Conservation (phyloP, 208 protist genomes). For the Sergeia podlipaevii region DNA sequence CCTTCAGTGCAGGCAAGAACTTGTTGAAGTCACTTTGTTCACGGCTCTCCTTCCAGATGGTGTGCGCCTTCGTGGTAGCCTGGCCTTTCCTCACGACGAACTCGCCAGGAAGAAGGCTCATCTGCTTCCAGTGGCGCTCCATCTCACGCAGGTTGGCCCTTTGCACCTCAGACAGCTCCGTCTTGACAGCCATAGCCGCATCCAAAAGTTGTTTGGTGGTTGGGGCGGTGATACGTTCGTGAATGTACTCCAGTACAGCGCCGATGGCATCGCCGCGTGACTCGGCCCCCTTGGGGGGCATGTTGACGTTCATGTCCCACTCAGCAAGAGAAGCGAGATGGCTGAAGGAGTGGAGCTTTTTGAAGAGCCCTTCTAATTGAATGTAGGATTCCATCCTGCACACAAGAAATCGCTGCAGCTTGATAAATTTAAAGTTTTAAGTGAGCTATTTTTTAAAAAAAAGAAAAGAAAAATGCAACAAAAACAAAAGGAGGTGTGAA, state of each 20-base stretch:
- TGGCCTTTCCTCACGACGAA: slow-evolving; percentile 54
- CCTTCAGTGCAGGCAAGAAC: slow-evolving; percentile 68
- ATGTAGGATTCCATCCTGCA: slow-evolving; percentile 46
- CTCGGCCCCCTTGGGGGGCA: slow-evolving; percentile 66
- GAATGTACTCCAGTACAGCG: slow-evolving; percentile 29
- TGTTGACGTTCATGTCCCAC: slow-evolving; percentile 79
- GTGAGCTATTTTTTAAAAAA: not conserved
- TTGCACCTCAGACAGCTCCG: slow-evolving; percentile 39
- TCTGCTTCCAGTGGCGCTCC: slow-evolving; percentile 24
- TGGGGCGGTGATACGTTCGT: slow-evolving; percentile 44
- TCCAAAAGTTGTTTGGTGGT: slow-evolving; percentile 36
- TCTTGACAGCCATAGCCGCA: slow-evolving; percentile 15
- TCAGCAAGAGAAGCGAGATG: slow-evolving; percentile 40
- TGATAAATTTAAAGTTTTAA: not conserved
- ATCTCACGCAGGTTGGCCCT: slow-evolving; percentile 75
- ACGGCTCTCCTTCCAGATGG: slow-evolving; percentile 66
- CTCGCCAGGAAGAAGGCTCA: slow-evolving; percentile 38
- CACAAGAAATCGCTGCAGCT: not conserved
- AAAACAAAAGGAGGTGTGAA: not conserved
- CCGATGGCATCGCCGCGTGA: slow-evolving; percentile 61
- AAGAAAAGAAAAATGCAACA: not conserved
- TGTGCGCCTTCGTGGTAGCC: slow-evolving; percentile 48
- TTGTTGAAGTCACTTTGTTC: slow-evolving; percentile 58
- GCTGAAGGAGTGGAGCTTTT: slow-evolving; percentile 47
- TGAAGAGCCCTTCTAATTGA: slow-evolving; percentile 56